Base-by-base conservation (phyloP, 2,329 filamentous ascomycete genomes). In the Tympanopsis confertula region DNA sequence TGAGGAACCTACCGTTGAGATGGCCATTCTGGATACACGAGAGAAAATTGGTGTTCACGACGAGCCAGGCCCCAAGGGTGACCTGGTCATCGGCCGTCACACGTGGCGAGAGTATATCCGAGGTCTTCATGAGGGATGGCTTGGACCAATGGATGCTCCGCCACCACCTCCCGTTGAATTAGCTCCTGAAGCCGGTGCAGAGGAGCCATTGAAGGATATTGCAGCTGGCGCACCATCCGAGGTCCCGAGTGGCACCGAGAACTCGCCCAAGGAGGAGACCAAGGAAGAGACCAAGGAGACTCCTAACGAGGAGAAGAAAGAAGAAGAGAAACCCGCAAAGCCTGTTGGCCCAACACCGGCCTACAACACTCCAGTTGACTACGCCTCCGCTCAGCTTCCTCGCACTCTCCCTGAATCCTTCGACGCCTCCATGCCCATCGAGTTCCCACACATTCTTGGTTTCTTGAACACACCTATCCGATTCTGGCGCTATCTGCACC, bases 31-130 rank as follows among this genome's bases (percentile, higher is more conserved):
- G 39, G 60, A 66, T 19, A 57, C 69, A 24, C 64, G 78, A 43
- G 57, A 63, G 46, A 66, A 62, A 41, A 64, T 65, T 28, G 75
- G 76, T 2, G 66, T 80, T 13, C 59, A 54, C 22, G 68, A 74
- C 19, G 78, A 71, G 48, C 64, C 70, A 15, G 78, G 73, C 1
- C 65, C 71, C 3, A 63, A 65, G 40, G 81, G 81, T 19, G 79
- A 84, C 52, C 63, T 86, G 39, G 69, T 85, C 3, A 68, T 86
- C 47, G 81, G 81, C 15, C 63, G 81, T 41, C 74, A 84, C 54
- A 75, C 79, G 7, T 86, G 81, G 81, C 85, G 82, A 55, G 81
- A 86, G 56, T 86, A 85, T 51, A 61, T 85, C 5, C 64, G 78
- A 41, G 81, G 81, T 37, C 48, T 85, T 42, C 81, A 86, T 48